Conservation (phyloP, 2,329 filamentous ascomycete species). For the Colletotrichum liriopes region DNA sequence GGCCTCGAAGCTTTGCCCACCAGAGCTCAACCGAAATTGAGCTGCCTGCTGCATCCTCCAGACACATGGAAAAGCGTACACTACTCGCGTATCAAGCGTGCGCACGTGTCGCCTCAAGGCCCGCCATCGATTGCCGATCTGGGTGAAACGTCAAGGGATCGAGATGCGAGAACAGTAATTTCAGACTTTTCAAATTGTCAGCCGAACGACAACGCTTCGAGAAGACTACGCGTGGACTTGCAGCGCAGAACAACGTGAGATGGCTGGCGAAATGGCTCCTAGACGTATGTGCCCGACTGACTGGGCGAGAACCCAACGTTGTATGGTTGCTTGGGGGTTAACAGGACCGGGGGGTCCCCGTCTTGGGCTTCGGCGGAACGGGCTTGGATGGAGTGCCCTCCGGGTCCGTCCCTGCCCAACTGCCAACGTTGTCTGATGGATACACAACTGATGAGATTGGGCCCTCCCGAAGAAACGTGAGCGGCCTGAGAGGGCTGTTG, state of each 20-base stretch:
- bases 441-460: conserved; percentile 4
- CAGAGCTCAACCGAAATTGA: conserved; percentile 3
- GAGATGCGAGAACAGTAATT: conserved; percentile 20
- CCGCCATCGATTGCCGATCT: conserved; percentile 27
- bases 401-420: conserved; percentile 31
- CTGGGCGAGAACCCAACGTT: conserved; percentile 28
- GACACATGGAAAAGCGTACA: conserved; percentile 1
- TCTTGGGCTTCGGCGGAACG: conserved; percentile 32
- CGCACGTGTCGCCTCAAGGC: conserved; percentile 21
- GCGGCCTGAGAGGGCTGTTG: neutral
- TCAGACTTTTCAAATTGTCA: conserved; percentile 19
- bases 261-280: neutral
- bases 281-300: conserved; percentile 22
- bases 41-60: neutral
- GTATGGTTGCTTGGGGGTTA: conserved; percentile 7
- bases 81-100: conserved; percentile 6
- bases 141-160: conserved; percentile 27
- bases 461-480: neutral
- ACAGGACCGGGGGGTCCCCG: conserved; percentile 31
- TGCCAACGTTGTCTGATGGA: conserved; percentile 16
- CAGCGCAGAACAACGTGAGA: neutral
- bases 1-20: neutral
- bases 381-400: conserved; percentile 11
- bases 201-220: neutral
- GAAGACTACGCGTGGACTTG: conserved; percentile 14